A percentile compares a stretch with the other conserved stretches of the same genome.
phyloP scores from a whole-genome alignment of 139 green algal genomes.

The Coelastrella sp. region DNA sequence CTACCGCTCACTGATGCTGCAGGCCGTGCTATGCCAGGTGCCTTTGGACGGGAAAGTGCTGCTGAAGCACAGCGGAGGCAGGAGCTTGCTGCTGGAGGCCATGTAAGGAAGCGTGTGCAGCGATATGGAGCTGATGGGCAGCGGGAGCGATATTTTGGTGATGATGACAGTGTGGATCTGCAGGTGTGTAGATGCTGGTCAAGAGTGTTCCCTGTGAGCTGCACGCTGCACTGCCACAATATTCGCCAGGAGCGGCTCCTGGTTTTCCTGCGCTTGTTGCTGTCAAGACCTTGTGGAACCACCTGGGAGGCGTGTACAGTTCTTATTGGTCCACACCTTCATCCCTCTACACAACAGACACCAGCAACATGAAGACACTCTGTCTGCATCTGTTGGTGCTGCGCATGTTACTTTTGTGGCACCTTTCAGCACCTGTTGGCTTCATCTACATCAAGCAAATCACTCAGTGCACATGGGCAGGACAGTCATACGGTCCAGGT shows the following conservation, averaged over 20 bases:
- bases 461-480: too few species aligned
- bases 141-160: conserved; percentile 83
- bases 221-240: background rate
- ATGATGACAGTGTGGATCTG: conserved; percentile 84
- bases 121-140: conserved; percentile 76
- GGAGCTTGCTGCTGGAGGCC: conserved; percentile 40
- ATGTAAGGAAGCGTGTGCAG: conserved; percentile 59
- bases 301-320: background rate
- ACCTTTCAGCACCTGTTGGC: too few species aligned
- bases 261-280: too few species aligned
- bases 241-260: too few species aligned
- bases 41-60: conserved; percentile 84
- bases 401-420: too few species aligned
- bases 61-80: conserved; percentile 15
- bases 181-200: conserved; percentile 6
- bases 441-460: background rate
- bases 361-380: too few species aligned
- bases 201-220: background rate
- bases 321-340: too few species aligned
- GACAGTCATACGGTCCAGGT: too few species aligned
- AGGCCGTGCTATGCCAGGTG: conserved; percentile 79
- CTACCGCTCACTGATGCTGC: conserved; percentile 81
- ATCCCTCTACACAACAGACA: too few species aligned
- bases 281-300: too few species aligned
- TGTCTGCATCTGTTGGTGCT: too few species aligned